A percentile compares a stretch with the other conserved stretches of the same genome.
Conservation (phyloP, 225 moss, liverwort and hornwort species). For the Marchantia paleacea region DNA sequence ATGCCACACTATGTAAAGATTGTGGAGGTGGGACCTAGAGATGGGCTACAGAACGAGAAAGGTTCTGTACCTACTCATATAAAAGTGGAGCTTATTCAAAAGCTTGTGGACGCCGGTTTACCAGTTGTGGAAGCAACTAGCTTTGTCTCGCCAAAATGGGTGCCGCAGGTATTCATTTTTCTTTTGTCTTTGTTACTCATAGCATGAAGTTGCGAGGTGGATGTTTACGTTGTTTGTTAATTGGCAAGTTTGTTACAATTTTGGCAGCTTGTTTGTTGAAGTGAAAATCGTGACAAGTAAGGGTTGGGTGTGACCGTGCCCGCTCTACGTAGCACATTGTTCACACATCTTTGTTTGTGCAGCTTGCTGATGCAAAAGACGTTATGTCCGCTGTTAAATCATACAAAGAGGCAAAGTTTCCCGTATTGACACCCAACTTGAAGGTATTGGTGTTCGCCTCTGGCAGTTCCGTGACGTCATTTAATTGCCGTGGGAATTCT, state of each 20-base stretch:
- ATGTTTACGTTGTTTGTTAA: neutral
- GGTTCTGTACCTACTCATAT: conserved; percentile 66
- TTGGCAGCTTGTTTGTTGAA: neutral
- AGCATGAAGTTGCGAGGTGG: neutral
- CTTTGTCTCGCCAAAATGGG: conserved; percentile 97
- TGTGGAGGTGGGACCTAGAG: conserved; percentile 94
- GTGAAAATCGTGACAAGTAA: neutral
- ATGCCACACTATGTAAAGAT: conserved; percentile 81
- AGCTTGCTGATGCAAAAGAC: conserved; percentile 93
- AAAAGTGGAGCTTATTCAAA: conserved; percentile 83
- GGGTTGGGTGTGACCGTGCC: neutral
- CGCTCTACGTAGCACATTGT: neutral
- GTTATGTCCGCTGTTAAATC: conserved; percentile 70
- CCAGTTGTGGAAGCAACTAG: conserved; percentile 94
- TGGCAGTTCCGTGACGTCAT: neutral
- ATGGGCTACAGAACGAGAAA: conserved; percentile 95
- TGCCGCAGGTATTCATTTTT: conserved; percentile 66
- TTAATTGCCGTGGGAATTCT: neutral
- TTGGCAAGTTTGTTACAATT: neutral
- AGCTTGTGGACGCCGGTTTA: conserved; percentile 69
- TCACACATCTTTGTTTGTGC: conserved; percentile 29
- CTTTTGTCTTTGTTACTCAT: neutral
- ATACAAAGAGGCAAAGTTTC: conserved; percentile 58
- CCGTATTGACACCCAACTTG: conserved; percentile 86
- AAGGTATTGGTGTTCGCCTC: conserved; percentile 44